Evolutionary conservation across 345 rosid species (phyloP).

Genomic region (Eucalyptus dawsonii): DNA sequence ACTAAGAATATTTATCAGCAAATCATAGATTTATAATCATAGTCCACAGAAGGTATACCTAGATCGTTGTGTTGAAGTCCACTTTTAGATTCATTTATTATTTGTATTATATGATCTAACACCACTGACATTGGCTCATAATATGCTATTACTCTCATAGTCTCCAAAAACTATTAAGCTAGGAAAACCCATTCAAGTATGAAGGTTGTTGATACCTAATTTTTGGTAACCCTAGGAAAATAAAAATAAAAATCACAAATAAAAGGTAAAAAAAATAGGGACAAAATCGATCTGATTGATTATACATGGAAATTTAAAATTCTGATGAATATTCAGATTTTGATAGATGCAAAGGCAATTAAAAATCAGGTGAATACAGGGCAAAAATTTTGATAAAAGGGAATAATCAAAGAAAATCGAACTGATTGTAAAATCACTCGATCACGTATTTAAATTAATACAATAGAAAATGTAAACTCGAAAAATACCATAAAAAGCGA

Average conservation of each 20-base stretch:
- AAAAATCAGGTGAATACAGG: fast-evolving
- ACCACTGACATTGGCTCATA: not conserved
- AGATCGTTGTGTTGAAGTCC: not conserved
- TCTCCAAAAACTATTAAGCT: no score
- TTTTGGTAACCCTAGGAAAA: no score
- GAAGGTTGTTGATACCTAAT: not conserved
- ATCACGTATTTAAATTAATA: no score
- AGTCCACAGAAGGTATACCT: not conserved
- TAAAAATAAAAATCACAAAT: no score
- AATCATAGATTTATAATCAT: not conserved
- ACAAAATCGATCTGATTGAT: no score
- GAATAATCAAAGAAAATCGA: fast-evolving
- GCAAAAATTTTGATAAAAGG: fast-evolving
- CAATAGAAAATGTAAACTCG: no score
- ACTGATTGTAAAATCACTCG: no score
- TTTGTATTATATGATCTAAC: not conserved
- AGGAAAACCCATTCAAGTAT: not conserved
- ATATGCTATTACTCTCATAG: not conserved
- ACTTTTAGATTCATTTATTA: no score
- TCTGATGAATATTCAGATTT: no score
- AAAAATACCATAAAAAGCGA: fast-evolving
- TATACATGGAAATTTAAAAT: no score
- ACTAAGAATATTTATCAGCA: not conserved
- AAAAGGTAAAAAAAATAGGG: no score
- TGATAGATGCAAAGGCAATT: fast-evolving